Conservation (phyloP, 78 protist species). For the Speleostelium caveatum region DNA sequence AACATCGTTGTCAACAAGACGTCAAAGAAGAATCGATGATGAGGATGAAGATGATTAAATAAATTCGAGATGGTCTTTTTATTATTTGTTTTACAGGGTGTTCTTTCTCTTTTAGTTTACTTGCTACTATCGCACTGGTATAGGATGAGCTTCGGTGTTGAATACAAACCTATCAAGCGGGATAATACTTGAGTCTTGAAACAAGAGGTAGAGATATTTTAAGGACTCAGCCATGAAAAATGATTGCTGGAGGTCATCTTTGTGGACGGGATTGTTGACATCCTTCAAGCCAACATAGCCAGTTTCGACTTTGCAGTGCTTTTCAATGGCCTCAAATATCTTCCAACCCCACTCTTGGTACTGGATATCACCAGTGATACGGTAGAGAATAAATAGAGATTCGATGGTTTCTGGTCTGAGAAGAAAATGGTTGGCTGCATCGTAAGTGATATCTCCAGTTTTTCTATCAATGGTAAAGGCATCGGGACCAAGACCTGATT, state of each 20-base stretch:
- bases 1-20: constrained; percentile 11
- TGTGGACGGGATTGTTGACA: neutral
- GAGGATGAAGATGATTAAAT: constrained; percentile 14
- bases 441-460: neutral
- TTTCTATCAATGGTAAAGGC: neutral
- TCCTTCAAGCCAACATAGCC: constrained; percentile 76
- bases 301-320: constrained; percentile 1
- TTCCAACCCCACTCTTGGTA: constrained; percentile 91
- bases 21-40: neutral
- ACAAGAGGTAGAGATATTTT: constrained; percentile 89
- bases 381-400: constrained; percentile 79
- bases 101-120: too few species aligned
- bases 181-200: constrained; percentile 73
- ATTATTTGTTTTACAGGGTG: too few species aligned
- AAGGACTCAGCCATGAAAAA: constrained; percentile 94
- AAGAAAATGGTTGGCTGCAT: constrained; percentile 21
- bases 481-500: constrained; percentile 88
- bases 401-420: constrained; percentile 93
- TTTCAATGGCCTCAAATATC: constrained; percentile 76
- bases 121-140: neutral
- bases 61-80: too few species aligned
- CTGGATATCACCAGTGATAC: constrained; percentile 75
- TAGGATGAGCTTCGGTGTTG: constrained; percentile 96
- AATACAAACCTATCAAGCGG: constrained; percentile 88
- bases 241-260: constrained; percentile 72